A percentile compares a stretch with the other conserved stretches of the same genome.
These are phyloP conservation scores for Raphanus sativus DNA, from an alignment of 345 rosid species.

Conservation along the genomic window DNA sequence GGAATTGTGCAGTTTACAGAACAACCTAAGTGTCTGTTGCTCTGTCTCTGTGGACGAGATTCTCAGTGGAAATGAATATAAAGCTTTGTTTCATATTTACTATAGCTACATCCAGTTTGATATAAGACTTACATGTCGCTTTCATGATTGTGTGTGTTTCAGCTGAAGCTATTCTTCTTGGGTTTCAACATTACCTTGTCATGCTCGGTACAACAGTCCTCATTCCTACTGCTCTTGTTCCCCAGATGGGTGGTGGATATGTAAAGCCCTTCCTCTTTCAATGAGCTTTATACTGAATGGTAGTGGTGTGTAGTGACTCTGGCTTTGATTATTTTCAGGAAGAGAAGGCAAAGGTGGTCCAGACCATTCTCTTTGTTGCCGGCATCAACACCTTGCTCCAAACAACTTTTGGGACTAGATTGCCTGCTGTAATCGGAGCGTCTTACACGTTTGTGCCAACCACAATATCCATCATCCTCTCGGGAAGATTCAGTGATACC, in stretches of 20 bases:
- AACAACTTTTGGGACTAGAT: conserved; percentile 70
- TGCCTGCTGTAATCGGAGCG: conserved; percentile 95
- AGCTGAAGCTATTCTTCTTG: conserved; percentile 95
- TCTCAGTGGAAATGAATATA: too few species aligned
- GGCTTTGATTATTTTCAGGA: conserved; percentile 38
- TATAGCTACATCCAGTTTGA: too few species aligned
- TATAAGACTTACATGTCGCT: neutral
- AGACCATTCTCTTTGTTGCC: conserved; percentile 91
- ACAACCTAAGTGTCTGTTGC: too few species aligned
- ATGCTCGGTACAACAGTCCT: conserved; percentile 96
- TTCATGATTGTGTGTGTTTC: conserved; percentile 37
- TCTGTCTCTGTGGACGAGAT: too few species aligned
- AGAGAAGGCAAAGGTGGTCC: conserved; percentile 95
- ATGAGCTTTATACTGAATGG: neutral
- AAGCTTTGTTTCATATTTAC: neutral
- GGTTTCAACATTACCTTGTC: conserved; percentile 95
- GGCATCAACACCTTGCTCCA: conserved; percentile 95
- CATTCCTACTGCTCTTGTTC: conserved; percentile 91
- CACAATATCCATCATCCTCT: conserved; percentile 89
- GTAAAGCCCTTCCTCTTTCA: conserved; percentile 47
- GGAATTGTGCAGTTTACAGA: too few species aligned
- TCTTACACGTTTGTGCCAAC: conserved; percentile 95
- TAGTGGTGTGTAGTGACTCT: neutral
- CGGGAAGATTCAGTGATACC: conserved; percentile 74
- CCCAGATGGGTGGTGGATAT: conserved; percentile 99